Evolutionary conservation across 176 grass and related monocot species (phyloP).

Genomic region (Panicum miliaceum): DNA sequence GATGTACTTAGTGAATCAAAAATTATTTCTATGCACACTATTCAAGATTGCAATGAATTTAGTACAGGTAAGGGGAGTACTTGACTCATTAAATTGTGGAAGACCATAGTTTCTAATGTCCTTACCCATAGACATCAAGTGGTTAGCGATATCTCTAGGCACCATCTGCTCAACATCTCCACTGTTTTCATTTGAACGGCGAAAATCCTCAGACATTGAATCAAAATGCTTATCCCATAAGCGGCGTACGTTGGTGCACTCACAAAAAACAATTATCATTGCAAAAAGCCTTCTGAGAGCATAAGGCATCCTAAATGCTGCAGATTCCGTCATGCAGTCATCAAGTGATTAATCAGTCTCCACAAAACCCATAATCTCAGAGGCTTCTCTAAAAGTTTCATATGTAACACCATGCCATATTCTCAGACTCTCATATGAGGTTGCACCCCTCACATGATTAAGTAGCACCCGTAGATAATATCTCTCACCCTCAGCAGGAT

Average conservation of each 20-base stretch:
- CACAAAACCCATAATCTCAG: background rate
- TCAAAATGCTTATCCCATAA: no score
- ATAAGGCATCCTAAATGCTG: no score
- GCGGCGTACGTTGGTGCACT: no score
- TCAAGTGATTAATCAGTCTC: background rate
- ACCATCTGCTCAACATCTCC: background rate
- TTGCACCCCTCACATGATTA: background rate
- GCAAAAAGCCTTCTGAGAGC: no score
- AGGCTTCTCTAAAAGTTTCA: background rate
- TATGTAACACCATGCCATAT: no score
- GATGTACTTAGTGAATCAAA: no score
- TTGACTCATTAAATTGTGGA: background rate
- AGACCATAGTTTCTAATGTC: background rate
- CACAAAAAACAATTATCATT: no score
- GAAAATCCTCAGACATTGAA: background rate
- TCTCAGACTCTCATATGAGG: background rate
- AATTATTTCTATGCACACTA: no score
- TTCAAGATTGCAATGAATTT: no score
- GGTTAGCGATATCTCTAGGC: fast-evolving
- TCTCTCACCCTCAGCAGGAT: background rate
- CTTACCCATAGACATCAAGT: background rate
- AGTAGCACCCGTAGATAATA: background rate
- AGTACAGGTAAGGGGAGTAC: background rate
- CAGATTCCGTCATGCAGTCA: background rate
- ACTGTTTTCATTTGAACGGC: background rate